These are phyloP conservation scores for Colletotrichum sp. DNA, from an alignment of 2,329 filamentous ascomycete species.

Conservation along the genomic window DNA sequence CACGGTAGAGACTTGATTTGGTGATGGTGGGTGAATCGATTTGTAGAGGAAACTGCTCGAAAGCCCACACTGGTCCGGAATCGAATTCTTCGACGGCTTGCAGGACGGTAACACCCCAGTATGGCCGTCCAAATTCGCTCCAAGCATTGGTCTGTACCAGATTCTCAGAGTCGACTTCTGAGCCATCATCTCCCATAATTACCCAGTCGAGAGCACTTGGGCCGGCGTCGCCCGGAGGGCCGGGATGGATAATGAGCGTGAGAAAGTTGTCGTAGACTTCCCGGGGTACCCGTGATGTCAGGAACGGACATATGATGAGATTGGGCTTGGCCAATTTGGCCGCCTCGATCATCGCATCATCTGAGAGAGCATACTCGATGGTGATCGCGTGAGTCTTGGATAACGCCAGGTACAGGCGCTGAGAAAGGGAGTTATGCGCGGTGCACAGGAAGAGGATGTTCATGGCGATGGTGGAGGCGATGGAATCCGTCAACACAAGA, in stretches of 20 bases:
- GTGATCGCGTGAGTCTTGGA: conserved; percentile 40
- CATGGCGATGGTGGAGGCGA: conserved; percentile 30
- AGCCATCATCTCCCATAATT: conserved; percentile 46
- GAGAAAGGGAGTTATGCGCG: conserved; percentile 48
- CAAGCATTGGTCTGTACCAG: conserved; percentile 31
- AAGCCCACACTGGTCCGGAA: conserved; percentile 48
- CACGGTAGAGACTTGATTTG: conserved; percentile 45
- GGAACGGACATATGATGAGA: conserved; percentile 46
- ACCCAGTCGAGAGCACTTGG: conserved; percentile 47
- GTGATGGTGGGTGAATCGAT: conserved; percentile 43
- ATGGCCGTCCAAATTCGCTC: conserved; percentile 34
- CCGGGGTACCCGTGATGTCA: conserved; percentile 40
- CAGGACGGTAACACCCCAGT: conserved; percentile 46
- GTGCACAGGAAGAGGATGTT: conserved; percentile 49
- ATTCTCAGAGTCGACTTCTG: conserved; percentile 31
- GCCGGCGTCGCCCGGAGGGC: conserved; percentile 45
- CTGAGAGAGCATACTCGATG: conserved; percentile 42
- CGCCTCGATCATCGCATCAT: conserved; percentile 41
- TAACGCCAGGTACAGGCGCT: conserved; percentile 40
- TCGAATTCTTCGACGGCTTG: conserved; percentile 46
- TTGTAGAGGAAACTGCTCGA: conserved; percentile 44
- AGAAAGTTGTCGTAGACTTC: conserved; percentile 40
- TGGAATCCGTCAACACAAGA: background rate
- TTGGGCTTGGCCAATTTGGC: conserved; percentile 39
- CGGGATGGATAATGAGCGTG: conserved; percentile 45